Evolutionary conservation across 441 rosid genomes (phyloP).

Genomic region (Iberis amara): DNA sequence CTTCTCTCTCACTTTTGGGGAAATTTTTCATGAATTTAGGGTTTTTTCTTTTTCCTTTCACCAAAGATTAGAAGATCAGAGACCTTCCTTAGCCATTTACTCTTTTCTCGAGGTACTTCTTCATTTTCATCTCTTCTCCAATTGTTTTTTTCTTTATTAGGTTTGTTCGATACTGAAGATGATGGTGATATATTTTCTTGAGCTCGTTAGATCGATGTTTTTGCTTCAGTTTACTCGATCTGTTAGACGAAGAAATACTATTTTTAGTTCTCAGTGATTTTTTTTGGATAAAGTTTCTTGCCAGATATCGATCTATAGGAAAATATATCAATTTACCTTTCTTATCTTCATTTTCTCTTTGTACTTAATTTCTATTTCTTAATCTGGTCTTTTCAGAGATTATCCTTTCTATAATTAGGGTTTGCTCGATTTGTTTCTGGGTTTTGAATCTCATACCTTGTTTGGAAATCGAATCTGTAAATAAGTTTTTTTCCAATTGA

Average conservation of each 20-base stretch:
- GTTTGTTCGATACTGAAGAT: neutral
- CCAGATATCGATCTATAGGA: conserved; percentile 14
- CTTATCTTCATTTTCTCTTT: neutral
- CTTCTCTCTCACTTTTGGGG: conserved; percentile 12
- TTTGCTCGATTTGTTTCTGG: neutral
- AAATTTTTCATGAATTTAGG: conserved; percentile 24
- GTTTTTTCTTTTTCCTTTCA: conserved; percentile 12
- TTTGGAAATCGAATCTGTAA: conserved; percentile 8
- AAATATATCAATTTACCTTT: neutral
- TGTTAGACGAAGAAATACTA: neutral
- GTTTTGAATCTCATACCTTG: neutral
- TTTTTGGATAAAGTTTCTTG: neutral
- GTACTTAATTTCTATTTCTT: neutral
- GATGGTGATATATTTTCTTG: neutral
- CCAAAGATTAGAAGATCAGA: neutral
- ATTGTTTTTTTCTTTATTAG: neutral
- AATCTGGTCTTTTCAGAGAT: neutral
- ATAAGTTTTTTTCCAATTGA: neutral
- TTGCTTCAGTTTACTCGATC: conserved; percentile 18
- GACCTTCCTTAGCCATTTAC: neutral
- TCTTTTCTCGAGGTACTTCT: conserved; percentile 22
- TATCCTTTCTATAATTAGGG: conserved; percentile 19
- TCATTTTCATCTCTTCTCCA: neutral
- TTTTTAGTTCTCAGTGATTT: neutral
- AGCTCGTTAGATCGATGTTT: conserved; percentile 20